Evolutionary conservation across 495 filamentous ascomycete species (phyloP).

Genomic region (Trypethelium eluteriae): DNA sequence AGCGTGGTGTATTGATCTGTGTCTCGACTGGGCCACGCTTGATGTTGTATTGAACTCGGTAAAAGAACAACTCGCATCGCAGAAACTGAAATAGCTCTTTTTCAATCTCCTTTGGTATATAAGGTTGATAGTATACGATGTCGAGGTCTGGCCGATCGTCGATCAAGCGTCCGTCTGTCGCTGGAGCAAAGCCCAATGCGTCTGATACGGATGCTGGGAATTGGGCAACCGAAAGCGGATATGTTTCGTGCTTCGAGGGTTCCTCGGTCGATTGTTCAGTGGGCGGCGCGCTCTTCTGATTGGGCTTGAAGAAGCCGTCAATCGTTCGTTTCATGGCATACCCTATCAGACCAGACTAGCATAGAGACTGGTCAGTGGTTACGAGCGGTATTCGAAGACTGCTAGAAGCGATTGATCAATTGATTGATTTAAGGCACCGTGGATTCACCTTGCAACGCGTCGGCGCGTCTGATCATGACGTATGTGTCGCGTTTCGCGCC

Average conservation of each 20-base stretch:
- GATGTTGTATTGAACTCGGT: conserved; percentile 63
- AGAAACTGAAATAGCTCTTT: conserved; percentile 59
- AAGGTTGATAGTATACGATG: conserved; percentile 61
- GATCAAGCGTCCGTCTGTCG: conserved; percentile 38
- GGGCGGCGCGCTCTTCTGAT: conserved; percentile 33
- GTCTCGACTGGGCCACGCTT: conserved; percentile 51
- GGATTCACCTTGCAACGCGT: not conserved
- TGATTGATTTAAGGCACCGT: not conserved
- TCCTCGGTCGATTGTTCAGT: conserved; percentile 10
- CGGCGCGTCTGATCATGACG: not conserved
- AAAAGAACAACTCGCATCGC: conserved; percentile 57
- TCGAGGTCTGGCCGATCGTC: conserved; percentile 58
- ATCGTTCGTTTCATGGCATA: conserved; percentile 44
- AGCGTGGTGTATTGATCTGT: conserved; percentile 58
- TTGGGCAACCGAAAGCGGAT: conserved; percentile 55
- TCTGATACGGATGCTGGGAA: conserved; percentile 43
- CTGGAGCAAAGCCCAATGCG: conserved; percentile 35
- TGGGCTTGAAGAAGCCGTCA: conserved; percentile 45
- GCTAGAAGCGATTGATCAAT: not conserved
- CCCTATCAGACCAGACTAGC: not conserved
- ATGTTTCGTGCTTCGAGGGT: conserved; percentile 46
- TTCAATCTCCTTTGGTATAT: conserved; percentile 45
- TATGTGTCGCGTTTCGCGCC: conserved; percentile 4
- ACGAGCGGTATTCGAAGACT: not conserved
- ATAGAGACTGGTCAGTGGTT: not conserved